Evolutionary conservation across 148 eudicot genomes (phyloP).

Genomic region (Hydrangea macrophylla): DNA sequence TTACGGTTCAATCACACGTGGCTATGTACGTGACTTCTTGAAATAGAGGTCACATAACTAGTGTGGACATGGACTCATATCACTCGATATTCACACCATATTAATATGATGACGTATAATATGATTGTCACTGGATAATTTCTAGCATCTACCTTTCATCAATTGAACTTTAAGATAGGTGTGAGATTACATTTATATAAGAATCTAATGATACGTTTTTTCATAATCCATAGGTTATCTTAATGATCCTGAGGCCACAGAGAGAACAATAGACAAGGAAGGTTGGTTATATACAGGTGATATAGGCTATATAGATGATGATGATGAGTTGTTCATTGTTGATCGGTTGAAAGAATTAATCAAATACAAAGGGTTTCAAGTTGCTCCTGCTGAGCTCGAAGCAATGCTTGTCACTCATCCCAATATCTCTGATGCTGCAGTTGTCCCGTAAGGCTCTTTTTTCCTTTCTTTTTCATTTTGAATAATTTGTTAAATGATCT

Average conservation of each 20-base stretch:
- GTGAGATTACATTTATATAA: too few species aligned
- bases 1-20: too few species aligned
- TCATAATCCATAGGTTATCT: constrained; percentile 78
- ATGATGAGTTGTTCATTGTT: constrained; percentile 77
- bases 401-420: constrained; percentile 65
- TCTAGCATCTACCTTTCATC: too few species aligned
- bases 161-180: too few species aligned
- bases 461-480: too few species aligned
- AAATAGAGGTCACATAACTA: too few species aligned
- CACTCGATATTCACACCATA: too few species aligned
- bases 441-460: constrained; percentile 63
- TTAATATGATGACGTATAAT: too few species aligned
- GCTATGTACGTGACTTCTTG: too few species aligned
- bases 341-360: constrained; percentile 84
- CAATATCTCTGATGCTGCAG: constrained; percentile 77
- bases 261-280: constrained; percentile 60
- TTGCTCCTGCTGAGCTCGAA: constrained; percentile 90
- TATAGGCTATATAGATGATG: constrained; percentile 81
- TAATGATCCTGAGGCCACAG: constrained; percentile 72
- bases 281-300: constrained; percentile 97
- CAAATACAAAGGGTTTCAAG: constrained; percentile 91
- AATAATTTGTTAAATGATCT: neutral
- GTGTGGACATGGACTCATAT: too few species aligned
- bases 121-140: too few species aligned
- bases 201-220: too few species aligned